Evolutionary conservation across 2,329 filamentous ascomycete genomes (phyloP), one percentile per base, ranked within the genome.

Genomic region (Fusarium siculi): DNA sequence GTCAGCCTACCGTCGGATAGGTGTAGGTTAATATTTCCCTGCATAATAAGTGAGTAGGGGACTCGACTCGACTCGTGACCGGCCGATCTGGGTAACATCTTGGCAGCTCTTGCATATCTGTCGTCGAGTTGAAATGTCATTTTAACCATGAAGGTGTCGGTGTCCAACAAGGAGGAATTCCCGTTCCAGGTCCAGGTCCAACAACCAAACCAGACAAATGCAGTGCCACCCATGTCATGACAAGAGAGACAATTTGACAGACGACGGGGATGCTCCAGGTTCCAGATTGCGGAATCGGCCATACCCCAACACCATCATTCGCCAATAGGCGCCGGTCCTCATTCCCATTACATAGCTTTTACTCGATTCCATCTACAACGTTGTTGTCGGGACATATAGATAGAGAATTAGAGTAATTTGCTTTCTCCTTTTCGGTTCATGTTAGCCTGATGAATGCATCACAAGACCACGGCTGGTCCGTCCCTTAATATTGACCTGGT

Each of bases 341-440:
- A 58, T 77, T 78, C 68, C 59, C 53, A 78, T 78, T 78, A 78
- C 76, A 75, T 78, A 78, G 76, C 63, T 75, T 65, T 78, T 78
- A 78, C 76, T 70, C 76, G 73, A 78, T 78, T 78, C 44, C 76
- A 78, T 44, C 75, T 75, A 78, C 66, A 69, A 53, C 39, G 40
- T 66, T 67, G 56, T 63, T 65, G 43, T 40, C 34, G 32, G 30
- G 37, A 52, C 39, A 55, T 57, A 39, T 58, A 60, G 63, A 68
- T 65, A 58, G 37, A 53, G 25, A 39, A 58, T n/a, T 47, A 34
- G 12, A 53, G 53, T 54, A 69, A 49, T 54, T 68, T 53, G 61
- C 59, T 60, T 72, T 73, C 66, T 57, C 52, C 54, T 66, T 43
- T 63, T 68, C 68, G n/a, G 57, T 56, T 66, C 73, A 68, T 68